Evolutionary conservation across 495 filamentous ascomycete species (phyloP).

Genomic region (Penicillium arizonense): DNA sequence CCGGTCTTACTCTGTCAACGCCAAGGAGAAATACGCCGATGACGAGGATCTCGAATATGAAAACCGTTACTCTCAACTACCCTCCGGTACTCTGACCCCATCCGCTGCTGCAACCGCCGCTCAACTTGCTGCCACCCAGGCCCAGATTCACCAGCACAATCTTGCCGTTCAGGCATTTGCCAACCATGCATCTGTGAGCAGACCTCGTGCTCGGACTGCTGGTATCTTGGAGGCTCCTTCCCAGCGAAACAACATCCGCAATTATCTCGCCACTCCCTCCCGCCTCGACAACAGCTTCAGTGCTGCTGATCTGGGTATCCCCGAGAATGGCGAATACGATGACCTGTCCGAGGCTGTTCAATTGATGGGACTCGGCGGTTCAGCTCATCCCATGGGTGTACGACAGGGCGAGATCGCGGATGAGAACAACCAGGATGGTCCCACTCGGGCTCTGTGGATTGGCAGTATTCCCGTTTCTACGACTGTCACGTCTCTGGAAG

Average conservation of each 20-base stretch:
- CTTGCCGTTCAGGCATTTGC: constrained; percentile 90
- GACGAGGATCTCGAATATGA: constrained; percentile 86
- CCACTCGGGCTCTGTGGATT: constrained; percentile 93
- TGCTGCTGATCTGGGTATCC: constrained; percentile 70
- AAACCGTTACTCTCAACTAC: constrained; percentile 52
- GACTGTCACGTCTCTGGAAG: constrained; percentile 85
- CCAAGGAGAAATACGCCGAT: constrained; percentile 94
- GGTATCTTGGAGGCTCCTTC: constrained; percentile 86
- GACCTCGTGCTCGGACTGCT: constrained; percentile 85
- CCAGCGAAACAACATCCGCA: constrained; percentile 66
- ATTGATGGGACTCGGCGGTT: constrained; percentile 67
- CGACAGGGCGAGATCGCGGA: constrained; percentile 49
- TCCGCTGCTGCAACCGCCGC: constrained; percentile 68
- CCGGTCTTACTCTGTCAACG: constrained; percentile 96
- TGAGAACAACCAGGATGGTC: constrained; percentile 80
- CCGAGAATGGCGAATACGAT: constrained; percentile 73
- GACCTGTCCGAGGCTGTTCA: constrained; percentile 73
- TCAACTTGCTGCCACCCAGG: constrained; percentile 77
- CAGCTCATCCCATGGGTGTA: constrained; percentile 54
- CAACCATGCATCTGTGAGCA: constrained; percentile 72
- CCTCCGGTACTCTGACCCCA: constrained; percentile 69
- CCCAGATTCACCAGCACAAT: constrained; percentile 90
- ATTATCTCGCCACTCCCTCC: constrained; percentile 74
- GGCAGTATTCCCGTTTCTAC: constrained; percentile 98
- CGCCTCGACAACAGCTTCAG: constrained; percentile 82